These are phyloP conservation scores for Furcasterigmium sp. DNA, from an alignment of 2,329 filamentous ascomycete genomes.

Conservation along the genomic window DNA sequence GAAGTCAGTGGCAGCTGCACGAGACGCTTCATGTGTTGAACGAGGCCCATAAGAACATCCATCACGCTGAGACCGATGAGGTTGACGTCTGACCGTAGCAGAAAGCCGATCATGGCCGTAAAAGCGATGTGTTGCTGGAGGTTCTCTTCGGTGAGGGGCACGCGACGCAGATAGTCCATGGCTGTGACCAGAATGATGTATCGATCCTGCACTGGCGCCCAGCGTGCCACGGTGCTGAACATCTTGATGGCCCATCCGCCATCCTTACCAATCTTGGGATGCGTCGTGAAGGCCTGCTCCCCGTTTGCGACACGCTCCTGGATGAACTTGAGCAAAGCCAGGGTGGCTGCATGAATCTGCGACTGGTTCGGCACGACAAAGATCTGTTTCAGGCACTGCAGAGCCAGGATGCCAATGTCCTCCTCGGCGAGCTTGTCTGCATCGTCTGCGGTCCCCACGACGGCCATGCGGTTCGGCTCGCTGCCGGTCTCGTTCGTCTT, in stretches of 20 bases:
- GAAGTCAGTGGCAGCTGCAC: slow-evolving; percentile 55
- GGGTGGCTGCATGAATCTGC: slow-evolving; percentile 75
- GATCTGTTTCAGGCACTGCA: slow-evolving; percentile 82
- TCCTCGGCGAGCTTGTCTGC: slow-evolving; percentile 87
- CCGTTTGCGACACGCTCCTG: slow-evolving; percentile 45
- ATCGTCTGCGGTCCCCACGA: slow-evolving; percentile 78
- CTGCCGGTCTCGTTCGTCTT: slow-evolving; percentile 60
- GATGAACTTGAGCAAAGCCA: slow-evolving; percentile 70
- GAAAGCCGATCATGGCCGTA: slow-evolving; percentile 71
- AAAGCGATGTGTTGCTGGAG: slow-evolving; percentile 71
- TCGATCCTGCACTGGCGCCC: slow-evolving; percentile 91
- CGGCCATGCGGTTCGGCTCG: slow-evolving; percentile 60
- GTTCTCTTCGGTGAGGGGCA: slow-evolving; percentile 63
- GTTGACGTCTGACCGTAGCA: slow-evolving; percentile 84
- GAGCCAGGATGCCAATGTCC: slow-evolving; percentile 76
- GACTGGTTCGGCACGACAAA: slow-evolving; percentile 76
- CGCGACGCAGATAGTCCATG: slow-evolving; percentile 69
- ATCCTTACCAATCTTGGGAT: slow-evolving; percentile 36
- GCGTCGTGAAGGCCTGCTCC: slow-evolving; percentile 46
- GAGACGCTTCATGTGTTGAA: slow-evolving; percentile 76
- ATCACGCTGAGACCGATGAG: slow-evolving; percentile 94
- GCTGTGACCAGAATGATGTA: slow-evolving; percentile 83
- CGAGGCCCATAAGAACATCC: slow-evolving; percentile 81
- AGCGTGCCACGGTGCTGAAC: slow-evolving; percentile 73
- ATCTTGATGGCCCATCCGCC: slow-evolving; percentile 77